Percentiles rank a stretch among this genome's conserved stretches.
phyloP scores from a whole-genome alignment of 2,329 filamentous ascomycete species.

The Mycogone perniciosa region DNA sequence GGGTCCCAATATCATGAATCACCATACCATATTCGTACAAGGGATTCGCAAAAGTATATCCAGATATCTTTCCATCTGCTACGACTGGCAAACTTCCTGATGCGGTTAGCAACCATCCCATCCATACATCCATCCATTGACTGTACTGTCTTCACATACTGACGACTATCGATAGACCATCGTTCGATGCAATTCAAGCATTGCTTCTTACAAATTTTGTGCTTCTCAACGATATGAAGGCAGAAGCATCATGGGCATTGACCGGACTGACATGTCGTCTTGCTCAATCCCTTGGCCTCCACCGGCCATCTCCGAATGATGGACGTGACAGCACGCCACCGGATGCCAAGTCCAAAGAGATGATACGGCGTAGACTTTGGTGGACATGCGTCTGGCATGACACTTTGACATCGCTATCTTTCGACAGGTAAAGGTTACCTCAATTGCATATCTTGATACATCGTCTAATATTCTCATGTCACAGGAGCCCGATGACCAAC shows the following conservation, averaged over 20 bases:
- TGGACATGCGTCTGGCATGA: slow-evolving; percentile 64
- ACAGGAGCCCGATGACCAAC: slow-evolving; percentile 56
- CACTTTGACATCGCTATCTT: slow-evolving; percentile 58
- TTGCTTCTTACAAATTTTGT: slow-evolving; percentile 57
- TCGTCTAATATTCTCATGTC: background rate
- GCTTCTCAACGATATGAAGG: slow-evolving; percentile 63
- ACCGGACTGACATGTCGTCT: slow-evolving; percentile 58
- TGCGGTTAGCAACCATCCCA: slow-evolving; percentile 36
- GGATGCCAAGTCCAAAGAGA: slow-evolving; percentile 45
- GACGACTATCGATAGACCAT: slow-evolving; percentile 38
- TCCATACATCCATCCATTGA: background rate
- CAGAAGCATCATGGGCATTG: slow-evolving; percentile 60
- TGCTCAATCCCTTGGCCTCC: slow-evolving; percentile 59
- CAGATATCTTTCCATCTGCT: slow-evolving; percentile 61
- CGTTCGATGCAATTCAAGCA: slow-evolving; percentile 60
- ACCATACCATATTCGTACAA: slow-evolving; percentile 54
- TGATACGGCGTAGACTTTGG: slow-evolving; percentile 51
- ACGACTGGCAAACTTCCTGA: slow-evolving; percentile 55
- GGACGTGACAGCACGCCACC: slow-evolving; percentile 36
- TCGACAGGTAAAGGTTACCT: slow-evolving; percentile 46
- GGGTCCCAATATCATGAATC: slow-evolving; percentile 62
- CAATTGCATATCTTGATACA: background rate
- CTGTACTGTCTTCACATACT: slow-evolving; percentile 2
- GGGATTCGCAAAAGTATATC: slow-evolving; percentile 54
- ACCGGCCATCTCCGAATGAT: slow-evolving; percentile 42